Conservation (phyloP, 768 basidiomycete genomes). For the Podaxis sp. region DNA sequence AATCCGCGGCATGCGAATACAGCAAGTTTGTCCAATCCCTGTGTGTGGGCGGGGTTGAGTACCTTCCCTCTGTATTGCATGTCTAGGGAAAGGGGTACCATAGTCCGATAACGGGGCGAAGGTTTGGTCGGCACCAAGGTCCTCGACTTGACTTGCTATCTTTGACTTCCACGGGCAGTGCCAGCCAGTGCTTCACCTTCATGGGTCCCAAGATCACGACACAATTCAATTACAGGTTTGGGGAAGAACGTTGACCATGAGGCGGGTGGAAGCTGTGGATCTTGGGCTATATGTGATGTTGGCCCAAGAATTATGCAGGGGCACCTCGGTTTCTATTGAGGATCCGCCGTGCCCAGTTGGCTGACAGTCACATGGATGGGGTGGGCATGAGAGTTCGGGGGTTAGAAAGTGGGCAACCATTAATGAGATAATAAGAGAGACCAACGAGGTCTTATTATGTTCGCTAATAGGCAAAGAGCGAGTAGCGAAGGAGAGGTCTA, state of each 20-base stretch:
- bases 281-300: background rate
- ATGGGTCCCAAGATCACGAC: background rate
- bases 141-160: background rate
- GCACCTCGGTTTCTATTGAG: background rate
- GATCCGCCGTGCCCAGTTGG: background rate
- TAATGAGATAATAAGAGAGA: background rate
- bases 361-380: background rate
- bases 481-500: background rate
- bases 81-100: background rate
- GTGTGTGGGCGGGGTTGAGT: background rate
- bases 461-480: background rate
- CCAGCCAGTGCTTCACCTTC: background rate
- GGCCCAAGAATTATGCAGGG: background rate
- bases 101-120: constrained; percentile 1
- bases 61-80: background rate
- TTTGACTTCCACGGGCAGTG: background rate
- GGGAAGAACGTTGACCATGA: background rate
- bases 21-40: background rate
- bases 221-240: background rate
- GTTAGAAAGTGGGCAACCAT: background rate
- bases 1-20: background rate
- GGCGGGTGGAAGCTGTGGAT: background rate
- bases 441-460: background rate
- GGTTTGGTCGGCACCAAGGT: background rate
- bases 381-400: background rate